Conservation (phyloP, 73 alveolate genomes). For the Paramecium sexaurelia region DNA sequence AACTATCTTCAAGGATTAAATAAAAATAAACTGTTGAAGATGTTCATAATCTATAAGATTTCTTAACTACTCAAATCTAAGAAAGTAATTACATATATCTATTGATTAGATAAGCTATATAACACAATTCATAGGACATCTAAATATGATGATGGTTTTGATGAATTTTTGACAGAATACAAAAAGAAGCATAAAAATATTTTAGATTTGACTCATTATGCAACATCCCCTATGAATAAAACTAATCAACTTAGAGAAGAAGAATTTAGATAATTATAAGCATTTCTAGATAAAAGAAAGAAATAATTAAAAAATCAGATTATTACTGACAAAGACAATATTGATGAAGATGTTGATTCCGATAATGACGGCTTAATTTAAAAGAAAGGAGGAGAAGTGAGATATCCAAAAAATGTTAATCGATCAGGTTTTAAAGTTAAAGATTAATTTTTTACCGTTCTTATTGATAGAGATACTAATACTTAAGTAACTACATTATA, state of each 20-base stretch:
- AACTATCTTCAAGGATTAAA: neutral
- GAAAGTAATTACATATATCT: neutral
- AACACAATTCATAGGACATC: neutral
- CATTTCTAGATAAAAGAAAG: neutral
- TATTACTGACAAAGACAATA: neutral
- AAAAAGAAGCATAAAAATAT: neutral
- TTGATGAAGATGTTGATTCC: neutral
- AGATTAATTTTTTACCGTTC: constrained; percentile 72
- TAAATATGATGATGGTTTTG: constrained; percentile 30
- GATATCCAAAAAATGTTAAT: neutral
- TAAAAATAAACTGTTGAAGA: neutral
- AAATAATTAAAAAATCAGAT: neutral
- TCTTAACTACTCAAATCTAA: neutral
- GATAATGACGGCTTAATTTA: neutral
- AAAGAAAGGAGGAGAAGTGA: neutral
- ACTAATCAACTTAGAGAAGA: neutral
- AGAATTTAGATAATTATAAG: neutral
- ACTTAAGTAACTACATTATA: constrained; percentile 80
- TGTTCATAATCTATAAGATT: constrained; percentile 12
- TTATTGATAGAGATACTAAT: constrained; percentile 77
- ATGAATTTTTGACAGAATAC: neutral
- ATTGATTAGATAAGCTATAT: neutral
- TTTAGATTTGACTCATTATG: neutral
- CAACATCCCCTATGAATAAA: neutral
- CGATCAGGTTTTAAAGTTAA: constrained; percentile 55